These are phyloP conservation scores for Panus rudis DNA, from an alignment of 768 basidiomycete species.

Conservation along the genomic window DNA sequence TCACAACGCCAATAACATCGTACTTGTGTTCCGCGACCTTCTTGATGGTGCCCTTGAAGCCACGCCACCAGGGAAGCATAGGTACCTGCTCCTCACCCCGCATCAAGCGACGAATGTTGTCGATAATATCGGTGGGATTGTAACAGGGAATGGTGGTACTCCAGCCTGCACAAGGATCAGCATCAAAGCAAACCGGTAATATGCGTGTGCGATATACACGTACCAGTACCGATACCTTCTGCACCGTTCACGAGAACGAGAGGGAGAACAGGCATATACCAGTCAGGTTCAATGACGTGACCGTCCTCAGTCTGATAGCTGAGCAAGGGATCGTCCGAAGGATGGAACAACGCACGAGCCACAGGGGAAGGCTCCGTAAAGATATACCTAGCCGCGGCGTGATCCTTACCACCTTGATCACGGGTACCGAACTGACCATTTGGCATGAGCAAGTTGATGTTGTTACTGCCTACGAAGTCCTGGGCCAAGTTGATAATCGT, in stretches of 20 bases:
- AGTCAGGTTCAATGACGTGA: constrained; percentile 83
- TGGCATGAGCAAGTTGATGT: constrained; percentile 80
- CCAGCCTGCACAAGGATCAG: constrained; percentile 60
- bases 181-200: not conserved
- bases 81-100: constrained; percentile 70
- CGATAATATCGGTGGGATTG: constrained; percentile 87
- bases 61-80: constrained; percentile 97
- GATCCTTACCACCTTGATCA: constrained; percentile 89
- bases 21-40: constrained; percentile 79
- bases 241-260: constrained; percentile 89
- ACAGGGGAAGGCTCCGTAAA: constrained; percentile 74
- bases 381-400: constrained; percentile 95
- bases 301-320: constrained; percentile 84
- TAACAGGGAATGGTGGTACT: constrained; percentile 88
- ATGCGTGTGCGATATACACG: constrained; percentile 15
- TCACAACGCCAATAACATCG: constrained; percentile 66
- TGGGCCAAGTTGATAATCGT: constrained; percentile 96
- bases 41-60: constrained; percentile 86
- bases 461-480: constrained; percentile 92
- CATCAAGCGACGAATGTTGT: constrained; percentile 84
- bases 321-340: constrained; percentile 81
- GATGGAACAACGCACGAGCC: constrained; percentile 71
- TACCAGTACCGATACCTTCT: constrained; percentile 96
- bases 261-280: constrained; percentile 86
- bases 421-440: constrained; percentile 97